Evolutionary conservation across 2,329 filamentous ascomycete genomes (phyloP).

Genomic region (Ascochyta fabae): DNA sequence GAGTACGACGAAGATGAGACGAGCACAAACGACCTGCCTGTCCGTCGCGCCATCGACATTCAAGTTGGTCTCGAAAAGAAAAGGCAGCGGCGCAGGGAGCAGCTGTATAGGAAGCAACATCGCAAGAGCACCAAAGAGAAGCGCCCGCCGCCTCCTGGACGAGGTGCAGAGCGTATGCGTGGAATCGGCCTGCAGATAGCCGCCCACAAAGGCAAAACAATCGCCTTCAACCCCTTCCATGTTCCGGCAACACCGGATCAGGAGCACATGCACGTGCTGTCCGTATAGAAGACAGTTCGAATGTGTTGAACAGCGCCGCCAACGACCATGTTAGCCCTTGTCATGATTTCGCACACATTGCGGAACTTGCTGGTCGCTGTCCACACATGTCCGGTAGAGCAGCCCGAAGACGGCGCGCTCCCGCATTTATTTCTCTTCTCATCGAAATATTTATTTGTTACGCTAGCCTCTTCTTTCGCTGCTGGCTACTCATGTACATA

Average conservation of each 20-base stretch:
- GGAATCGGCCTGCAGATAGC: conserved; percentile 89
- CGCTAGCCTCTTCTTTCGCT: conserved; percentile 17
- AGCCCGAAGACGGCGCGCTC: conserved; percentile 14
- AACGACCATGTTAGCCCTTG: conserved; percentile 39
- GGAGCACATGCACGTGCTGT: conserved; percentile 55
- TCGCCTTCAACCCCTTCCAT: conserved; percentile 35
- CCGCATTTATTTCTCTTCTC: conserved; percentile 22
- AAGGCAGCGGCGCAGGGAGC: conserved; percentile 89
- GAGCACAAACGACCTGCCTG: conserved; percentile 62
- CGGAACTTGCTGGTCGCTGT: conserved; percentile 49
- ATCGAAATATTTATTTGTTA: conserved; percentile 16
- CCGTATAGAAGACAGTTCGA: conserved; percentile 37
- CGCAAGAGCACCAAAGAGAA: conserved; percentile 77
- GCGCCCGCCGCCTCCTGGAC: conserved; percentile 74
- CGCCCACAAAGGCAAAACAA: conserved; percentile 61
- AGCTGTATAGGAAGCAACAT: conserved; percentile 88
- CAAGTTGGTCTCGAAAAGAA: conserved; percentile 90
- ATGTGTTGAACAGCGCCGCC: conserved; percentile 49
- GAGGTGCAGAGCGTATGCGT: conserved; percentile 91
- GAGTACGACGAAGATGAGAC: conserved; percentile 51
- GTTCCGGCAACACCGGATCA: conserved; percentile 37
- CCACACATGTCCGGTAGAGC: conserved; percentile 30
- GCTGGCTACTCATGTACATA: conserved; percentile 31
- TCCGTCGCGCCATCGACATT: conserved; percentile 95
- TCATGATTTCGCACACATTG: conserved; percentile 29